Percentiles rank a stretch among this genome's conserved stretches.
phyloP scores from a whole-genome alignment of 805 yeast species.

The Starmerella stigmatis region DNA sequence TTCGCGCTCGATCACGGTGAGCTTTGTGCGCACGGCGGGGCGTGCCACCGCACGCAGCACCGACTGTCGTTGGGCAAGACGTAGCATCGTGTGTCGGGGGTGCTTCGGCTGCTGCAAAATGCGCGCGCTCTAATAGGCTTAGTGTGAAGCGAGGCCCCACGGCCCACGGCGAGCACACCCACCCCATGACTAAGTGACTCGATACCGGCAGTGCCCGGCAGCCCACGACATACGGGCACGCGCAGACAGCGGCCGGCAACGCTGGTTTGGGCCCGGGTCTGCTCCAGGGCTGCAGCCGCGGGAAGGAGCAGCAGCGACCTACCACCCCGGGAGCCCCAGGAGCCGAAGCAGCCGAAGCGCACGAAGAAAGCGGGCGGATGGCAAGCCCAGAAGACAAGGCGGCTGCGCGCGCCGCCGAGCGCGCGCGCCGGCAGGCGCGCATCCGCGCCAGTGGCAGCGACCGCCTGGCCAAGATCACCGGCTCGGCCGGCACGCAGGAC shows the following conservation, averaged over 20 bases:
- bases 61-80: slow-evolving; percentile 11
- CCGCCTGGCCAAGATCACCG: slow-evolving; percentile 29
- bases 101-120: neutral
- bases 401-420: slow-evolving; percentile 17
- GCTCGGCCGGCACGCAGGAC: slow-evolving; percentile 23
- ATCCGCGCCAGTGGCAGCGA: slow-evolving; percentile 26
- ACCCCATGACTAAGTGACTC: too few species aligned
- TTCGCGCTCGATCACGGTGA: slow-evolving; percentile 20
- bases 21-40: slow-evolving; percentile 14
- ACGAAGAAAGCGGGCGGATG: too few species aligned
- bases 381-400: slow-evolving; percentile 6
- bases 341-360: too few species aligned
- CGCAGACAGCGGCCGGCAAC: too few species aligned
- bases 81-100: slow-evolving; percentile 3
- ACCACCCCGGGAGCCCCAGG: too few species aligned
- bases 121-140: slow-evolving; percentile 1
- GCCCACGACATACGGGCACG: too few species aligned
- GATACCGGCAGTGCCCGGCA: too few species aligned
- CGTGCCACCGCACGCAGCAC: slow-evolving; percentile 7
- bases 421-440: slow-evolving; percentile 30
- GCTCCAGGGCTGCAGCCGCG: too few species aligned
- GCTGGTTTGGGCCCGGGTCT: too few species aligned
- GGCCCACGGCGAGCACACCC: neutral
- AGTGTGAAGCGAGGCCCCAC: neutral
- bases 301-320: too few species aligned